Base-by-base conservation (phyloP, 306 rosid genomes). In the Sicyos baderoa region DNA sequence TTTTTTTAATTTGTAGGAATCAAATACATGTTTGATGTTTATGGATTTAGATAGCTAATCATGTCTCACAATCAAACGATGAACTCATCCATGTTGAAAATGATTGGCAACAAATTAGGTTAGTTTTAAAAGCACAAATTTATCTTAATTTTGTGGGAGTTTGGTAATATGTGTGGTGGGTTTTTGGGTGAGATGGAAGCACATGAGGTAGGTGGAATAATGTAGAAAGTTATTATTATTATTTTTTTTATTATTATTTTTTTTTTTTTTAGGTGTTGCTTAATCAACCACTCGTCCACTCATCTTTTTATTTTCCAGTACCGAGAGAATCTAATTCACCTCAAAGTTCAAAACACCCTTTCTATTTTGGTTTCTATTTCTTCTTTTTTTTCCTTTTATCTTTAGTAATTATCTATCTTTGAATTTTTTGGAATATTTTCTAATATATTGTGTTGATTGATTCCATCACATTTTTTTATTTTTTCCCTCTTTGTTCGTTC, bases 151-250 rank as follows among this genome's bases (percentile, higher is more conserved):
- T 55, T 54, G 19, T 2, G 22, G 11, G 56, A 9, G 7, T 64
- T 17, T 65, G 29, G 21, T 3, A 58, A 58, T 58, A 42, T 25
- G 29, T 69, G n/a, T 1, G 58, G 27, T 70, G 40, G 42, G 9
- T 54, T 23, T 25, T 55, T 3, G 18, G 63, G 54, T 55, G 14
- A 17, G 58, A 69, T 48, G 72, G 48, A 16, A 25, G 72, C 72
- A 68, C 72, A 59, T 68, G 72, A 68, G 59, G 72, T 25, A 10
- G 72, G 16, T 16, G 21, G 58, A 68, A 25, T 51, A 68, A 54
- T 21, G n/a, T 4, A 55, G 6, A 54, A 32, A 32, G 3, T 32
- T 32, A 2, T 32, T 32, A 2, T 32, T 32, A 2, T 32, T 32
- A 32, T 32, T 32, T 1, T 32, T 32, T 32, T 58, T 29, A 11